Evolutionary conservation across 148 eudicot species (phyloP).

Genomic region (Tetragonia tetragonoides): DNA sequence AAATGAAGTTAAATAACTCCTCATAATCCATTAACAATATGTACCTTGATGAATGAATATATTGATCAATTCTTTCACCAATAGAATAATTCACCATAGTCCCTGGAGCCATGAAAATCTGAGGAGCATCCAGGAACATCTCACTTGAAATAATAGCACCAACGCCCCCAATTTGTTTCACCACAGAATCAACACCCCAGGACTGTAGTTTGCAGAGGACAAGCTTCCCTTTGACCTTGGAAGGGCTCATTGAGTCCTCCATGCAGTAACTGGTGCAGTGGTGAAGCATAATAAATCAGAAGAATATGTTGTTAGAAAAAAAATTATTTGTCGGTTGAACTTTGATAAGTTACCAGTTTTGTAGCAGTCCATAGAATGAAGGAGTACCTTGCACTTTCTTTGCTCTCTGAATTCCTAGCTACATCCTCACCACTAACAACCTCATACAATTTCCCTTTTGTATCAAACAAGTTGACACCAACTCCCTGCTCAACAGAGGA

Average conservation of each 20-base stretch:
- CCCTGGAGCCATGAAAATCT: slow-evolving; percentile 77
- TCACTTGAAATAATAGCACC: slow-evolving; percentile 63
- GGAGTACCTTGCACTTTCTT: slow-evolving; percentile 51
- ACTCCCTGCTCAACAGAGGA: slow-evolving; percentile 44
- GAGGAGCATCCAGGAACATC: slow-evolving; percentile 51
- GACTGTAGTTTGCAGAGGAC: slow-evolving; percentile 55
- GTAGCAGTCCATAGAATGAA: slow-evolving; percentile 5
- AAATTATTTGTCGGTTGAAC: not conserved
- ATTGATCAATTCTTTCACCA: slow-evolving; percentile 42
- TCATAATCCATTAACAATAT: not conserved
- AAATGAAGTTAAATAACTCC: too few relatives aligned
- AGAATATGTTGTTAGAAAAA: not conserved
- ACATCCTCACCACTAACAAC: slow-evolving; percentile 75
- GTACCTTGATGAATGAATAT: slow-evolving; percentile 65
- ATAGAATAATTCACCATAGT: slow-evolving; percentile 47
- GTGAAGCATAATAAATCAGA: slow-evolving; percentile 11
- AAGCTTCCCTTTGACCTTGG: slow-evolving; percentile 79
- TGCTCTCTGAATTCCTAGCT: slow-evolving; percentile 48
- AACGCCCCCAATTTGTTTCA: slow-evolving; percentile 68
- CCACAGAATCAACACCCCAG: slow-evolving; percentile 69
- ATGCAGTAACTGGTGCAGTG: slow-evolving; percentile 36
- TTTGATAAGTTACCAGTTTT: not conserved
- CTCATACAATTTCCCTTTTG: slow-evolving; percentile 42
- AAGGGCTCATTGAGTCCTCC: slow-evolving; percentile 58
- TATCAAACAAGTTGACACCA: slow-evolving; percentile 48